Evolutionary conservation across 1,284 basidiomycete genomes (phyloP).

Genomic region (Papiliotrema fonsecae): DNA sequence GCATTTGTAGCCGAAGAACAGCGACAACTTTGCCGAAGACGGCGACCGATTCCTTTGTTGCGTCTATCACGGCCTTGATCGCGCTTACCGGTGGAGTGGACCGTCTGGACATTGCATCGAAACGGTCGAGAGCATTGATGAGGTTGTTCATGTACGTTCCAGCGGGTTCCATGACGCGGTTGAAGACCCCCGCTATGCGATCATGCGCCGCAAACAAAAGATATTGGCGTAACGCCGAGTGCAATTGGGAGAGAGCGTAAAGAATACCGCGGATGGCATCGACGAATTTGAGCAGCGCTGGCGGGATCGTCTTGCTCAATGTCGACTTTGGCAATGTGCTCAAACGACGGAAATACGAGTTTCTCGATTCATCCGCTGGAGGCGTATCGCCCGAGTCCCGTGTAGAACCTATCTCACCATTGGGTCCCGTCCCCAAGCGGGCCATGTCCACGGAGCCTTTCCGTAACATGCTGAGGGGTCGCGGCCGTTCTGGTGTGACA

Average conservation of each 20-base stretch:
- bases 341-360: slow-evolving; percentile 88
- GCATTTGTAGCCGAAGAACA: slow-evolving; percentile 75
- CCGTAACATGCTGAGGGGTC: slow-evolving; percentile 17
- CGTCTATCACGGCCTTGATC: slow-evolving; percentile 75
- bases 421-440: slow-evolving; percentile 10
- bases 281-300: slow-evolving; percentile 66
- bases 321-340: slow-evolving; percentile 64
- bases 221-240: slow-evolving; percentile 85
- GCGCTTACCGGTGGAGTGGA: slow-evolving; percentile 58
- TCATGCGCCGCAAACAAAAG: slow-evolving; percentile 80
- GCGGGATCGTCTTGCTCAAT: slow-evolving; percentile 66
- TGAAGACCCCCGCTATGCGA: slow-evolving; percentile 71
- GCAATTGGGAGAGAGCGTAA: slow-evolving; percentile 88
- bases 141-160: slow-evolving; percentile 75
- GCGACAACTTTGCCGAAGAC: slow-evolving; percentile 82
- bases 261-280: slow-evolving; percentile 88
- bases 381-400: slow-evolving; percentile 24
- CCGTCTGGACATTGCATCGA: slow-evolving; percentile 76
- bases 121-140: slow-evolving; percentile 85
- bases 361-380: slow-evolving; percentile 67
- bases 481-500: slow-evolving; percentile 11
- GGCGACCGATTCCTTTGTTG: slow-evolving; percentile 76
- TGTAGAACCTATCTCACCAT: background rate
- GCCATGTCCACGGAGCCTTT: slow-evolving; percentile 31
- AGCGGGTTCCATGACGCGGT: slow-evolving; percentile 80